Percentiles rank a stretch among this genome's conserved stretches.
Evolutionary conservation across 192 early-diverging fungal genomes (phyloP).

Genomic region (Gonapodya prolifera): DNA sequence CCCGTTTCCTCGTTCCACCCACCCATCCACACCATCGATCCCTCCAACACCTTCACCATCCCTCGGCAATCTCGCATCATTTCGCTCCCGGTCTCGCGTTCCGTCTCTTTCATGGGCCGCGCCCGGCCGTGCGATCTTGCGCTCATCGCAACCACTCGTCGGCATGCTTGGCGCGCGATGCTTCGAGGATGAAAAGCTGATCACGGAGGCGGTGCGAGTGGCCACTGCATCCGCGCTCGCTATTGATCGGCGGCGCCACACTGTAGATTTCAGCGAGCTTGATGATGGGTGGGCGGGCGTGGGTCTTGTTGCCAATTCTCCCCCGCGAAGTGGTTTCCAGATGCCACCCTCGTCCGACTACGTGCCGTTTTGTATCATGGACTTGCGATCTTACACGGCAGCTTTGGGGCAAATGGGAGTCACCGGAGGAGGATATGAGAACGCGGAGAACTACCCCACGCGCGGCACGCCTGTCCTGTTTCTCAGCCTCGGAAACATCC

Average conservation of each 20-base stretch:
- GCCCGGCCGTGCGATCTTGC: not conserved
- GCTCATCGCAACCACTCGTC: not conserved
- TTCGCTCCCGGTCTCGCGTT: not conserved
- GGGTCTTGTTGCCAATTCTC: not conserved
- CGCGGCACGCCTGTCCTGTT: not conserved
- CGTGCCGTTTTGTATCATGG: not conserved
- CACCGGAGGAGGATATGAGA: not conserved
- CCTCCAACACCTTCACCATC: not conserved
- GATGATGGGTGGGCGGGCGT: not conserved
- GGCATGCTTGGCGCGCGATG: not conserved
- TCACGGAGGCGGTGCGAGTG: not conserved
- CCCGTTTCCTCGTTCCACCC: not conserved
- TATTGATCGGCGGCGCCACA: not conserved
- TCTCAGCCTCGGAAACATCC: not conserved
- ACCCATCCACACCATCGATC: not conserved
- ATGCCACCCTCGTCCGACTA: not conserved
- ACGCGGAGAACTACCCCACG: not conserved
- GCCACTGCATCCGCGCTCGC: not conserved
- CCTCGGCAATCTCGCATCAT: not conserved
- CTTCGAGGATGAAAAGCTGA: not conserved
- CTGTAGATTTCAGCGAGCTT: not conserved
- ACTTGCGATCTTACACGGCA: not conserved
- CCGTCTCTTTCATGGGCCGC: not conserved
- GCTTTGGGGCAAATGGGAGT: not conserved
- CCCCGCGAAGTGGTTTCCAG: not conserved